These are phyloP conservation scores for Nicotiana knightiana DNA, from an alignment of 257 asterid genomes.

Conservation along the genomic window DNA sequence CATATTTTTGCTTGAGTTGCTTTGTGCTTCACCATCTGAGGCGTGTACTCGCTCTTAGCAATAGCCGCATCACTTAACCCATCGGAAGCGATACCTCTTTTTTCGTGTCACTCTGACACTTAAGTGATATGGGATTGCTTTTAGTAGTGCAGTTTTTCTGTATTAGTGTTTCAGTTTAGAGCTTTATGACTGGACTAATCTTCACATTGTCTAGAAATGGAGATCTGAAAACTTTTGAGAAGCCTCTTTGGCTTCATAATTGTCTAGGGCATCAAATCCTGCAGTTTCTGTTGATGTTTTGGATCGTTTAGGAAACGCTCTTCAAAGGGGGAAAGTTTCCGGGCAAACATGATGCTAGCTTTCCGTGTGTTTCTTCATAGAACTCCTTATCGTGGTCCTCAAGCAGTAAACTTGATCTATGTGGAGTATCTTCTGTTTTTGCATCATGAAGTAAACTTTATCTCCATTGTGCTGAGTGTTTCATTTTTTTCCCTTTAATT, in stretches of 20 bases:
- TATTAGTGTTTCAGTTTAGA: neutral
- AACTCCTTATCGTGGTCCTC: neutral
- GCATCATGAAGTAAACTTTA: neutral
- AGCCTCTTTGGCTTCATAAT: neutral
- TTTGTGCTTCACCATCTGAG: neutral
- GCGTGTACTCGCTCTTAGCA: neutral
- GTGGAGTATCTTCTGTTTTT: neutral
- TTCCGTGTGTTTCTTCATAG: neutral
- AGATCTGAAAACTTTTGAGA: neutral
- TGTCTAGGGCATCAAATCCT: neutral
- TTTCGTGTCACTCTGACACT: neutral
- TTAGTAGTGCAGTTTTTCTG: neutral
- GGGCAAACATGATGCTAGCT: neutral
- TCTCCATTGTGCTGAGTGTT: constrained; percentile 1
- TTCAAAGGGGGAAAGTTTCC: neutral
- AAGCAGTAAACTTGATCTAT: neutral
- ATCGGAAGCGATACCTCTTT: neutral
- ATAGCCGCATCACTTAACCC: neutral
- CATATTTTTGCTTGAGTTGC: neutral
- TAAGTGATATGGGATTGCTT: neutral
- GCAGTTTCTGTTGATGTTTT: neutral
- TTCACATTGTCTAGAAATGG: neutral
- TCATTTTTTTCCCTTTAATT: neutral
- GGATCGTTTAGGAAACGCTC: neutral
- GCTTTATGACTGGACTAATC: neutral